Evolutionary conservation across 2,329 filamentous ascomycete species (phyloP).

Genomic region (Lachnellula arida): DNA sequence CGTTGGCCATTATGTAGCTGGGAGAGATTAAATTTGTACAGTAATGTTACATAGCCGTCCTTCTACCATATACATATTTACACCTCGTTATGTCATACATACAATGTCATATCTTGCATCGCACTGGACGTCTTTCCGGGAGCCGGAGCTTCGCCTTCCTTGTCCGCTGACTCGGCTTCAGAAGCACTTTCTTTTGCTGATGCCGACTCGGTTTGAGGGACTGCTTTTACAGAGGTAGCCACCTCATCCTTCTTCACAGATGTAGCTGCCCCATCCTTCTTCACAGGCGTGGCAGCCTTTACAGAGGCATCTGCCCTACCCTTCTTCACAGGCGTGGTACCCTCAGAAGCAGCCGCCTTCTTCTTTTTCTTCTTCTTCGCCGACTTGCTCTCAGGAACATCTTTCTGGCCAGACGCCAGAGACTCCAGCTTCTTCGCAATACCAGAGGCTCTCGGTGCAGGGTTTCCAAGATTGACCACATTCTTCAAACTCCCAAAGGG

Average conservation of each 20-base stretch:
- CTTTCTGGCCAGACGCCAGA: not conserved
- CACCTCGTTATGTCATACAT: too few species aligned
- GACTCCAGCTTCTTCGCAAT: not conserved
- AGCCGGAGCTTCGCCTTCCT: too few species aligned
- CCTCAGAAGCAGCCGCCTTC: not conserved
- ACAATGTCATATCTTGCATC: too few species aligned
- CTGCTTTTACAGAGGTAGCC: not conserved
- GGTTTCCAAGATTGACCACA: slow-evolving; percentile 45
- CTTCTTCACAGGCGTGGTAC: not conserved
- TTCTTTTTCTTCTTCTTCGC: not conserved
- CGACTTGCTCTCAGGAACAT: not conserved
- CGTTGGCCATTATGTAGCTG: slow-evolving; percentile 22
- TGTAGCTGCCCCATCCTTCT: not conserved
- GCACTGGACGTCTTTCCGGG: too few species aligned
- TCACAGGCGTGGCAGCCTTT: not conserved
- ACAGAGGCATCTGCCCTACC: not conserved
- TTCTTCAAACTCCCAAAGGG: slow-evolving; percentile 81
- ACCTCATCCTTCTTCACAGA: too few species aligned
- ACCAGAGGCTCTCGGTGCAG: slow-evolving; percentile 4
- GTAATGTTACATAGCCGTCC: not conserved
- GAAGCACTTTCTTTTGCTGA: not conserved
- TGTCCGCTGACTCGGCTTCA: too few species aligned
- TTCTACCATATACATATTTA: too few species aligned
- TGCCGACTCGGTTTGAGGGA: not conserved
- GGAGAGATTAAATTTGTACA: not conserved